Conservation (phyloP, 1,284 basidiomycete genomes). For the Coriolopsis trogii region DNA sequence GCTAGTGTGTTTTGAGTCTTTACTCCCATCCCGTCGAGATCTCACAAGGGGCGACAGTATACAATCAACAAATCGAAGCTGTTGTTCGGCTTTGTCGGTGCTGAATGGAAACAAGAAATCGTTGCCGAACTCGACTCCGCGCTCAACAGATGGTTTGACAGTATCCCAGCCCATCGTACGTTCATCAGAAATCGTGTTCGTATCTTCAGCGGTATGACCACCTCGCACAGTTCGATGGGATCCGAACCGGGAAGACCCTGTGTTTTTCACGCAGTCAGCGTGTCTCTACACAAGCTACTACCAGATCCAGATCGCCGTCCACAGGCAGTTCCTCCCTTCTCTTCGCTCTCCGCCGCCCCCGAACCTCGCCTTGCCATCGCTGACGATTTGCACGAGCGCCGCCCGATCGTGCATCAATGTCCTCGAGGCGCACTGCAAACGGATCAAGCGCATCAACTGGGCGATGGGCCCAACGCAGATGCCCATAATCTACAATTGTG, state of each 20-base stretch:
- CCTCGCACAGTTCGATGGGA: conserved; percentile 55
- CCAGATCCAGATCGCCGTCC: conserved; percentile 76
- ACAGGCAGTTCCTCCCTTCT: conserved; percentile 81
- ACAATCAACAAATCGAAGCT: conserved; percentile 58
- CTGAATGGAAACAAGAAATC: conserved; percentile 53
- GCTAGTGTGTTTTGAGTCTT: too few species aligned
- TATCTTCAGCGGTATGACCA: too few species aligned
- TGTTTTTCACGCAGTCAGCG: conserved; percentile 74
- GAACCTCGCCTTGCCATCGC: conserved; percentile 65
- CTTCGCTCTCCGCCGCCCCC: conserved; percentile 54
- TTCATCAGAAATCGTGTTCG: background rate
- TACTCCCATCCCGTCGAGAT: too few species aligned
- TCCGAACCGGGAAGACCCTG: conserved; percentile 55
- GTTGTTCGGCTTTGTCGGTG: conserved; percentile 47
- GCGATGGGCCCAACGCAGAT: conserved; percentile 28
- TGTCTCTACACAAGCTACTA: conserved; percentile 71
- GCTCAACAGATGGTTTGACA: conserved; percentile 65
- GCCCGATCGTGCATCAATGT: conserved; percentile 80
- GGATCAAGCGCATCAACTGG: conserved; percentile 29
- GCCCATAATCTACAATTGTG: conserved; percentile 58
- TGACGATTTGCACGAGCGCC: conserved; percentile 85
- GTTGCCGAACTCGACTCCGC: conserved; percentile 62
- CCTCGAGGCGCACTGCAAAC: conserved; percentile 54
- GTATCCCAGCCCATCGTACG: conserved; percentile 49
- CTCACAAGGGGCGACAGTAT: conserved; percentile 43